Evolutionary conservation across 2,329 filamentous ascomycete species (phyloP), one percentile per base, ranked within the genome.

Genomic region (Lachnellula suecica): DNA sequence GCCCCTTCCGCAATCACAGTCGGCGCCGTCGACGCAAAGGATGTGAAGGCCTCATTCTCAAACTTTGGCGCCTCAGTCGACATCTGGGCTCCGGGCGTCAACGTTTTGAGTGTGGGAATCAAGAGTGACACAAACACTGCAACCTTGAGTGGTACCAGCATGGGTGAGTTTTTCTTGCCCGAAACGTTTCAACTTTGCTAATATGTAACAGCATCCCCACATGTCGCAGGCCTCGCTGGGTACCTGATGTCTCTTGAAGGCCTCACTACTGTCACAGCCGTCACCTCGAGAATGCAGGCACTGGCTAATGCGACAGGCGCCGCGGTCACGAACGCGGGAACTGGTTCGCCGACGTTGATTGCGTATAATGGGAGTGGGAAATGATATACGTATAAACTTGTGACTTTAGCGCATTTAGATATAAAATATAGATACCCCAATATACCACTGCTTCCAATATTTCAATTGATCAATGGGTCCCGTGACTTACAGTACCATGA

Each of bases 201-300:
- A n/a, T n/a, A n/a, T n/a, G n/a, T n/a, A n/a, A 40, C 76, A 81
- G 84, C 86, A 24, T 79, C 78, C 15, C 86, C 86, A 2, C 85
- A 88, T 65, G 77, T 89, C 49, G 78, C 82, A 40, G 87, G 86
- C 42, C 73, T 89, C 4, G 83, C 82, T 11, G 84, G 83, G 25
- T 89, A 89, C 69, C 71, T 89, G 25, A 83, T 89, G 73, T 64
- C 62, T 2, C 58, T 73, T 1, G 72, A 76, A 56, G 69, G 68
- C 1, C 65, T 72, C 53, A 66, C 51, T 38, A 69, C 65, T 4
- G 73, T 74, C 3, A 65, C 70, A 43, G 70, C 66, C 27, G 70
- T 78, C 5, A 64, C 63, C 24, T 34, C 62, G 20, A 66, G 70
- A 43, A 69, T 77, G 34, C 55, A 65, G 48, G 51, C 65, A 2